Evolutionary conservation across 2,329 filamentous ascomycete genomes (phyloP).

Genomic region (Trematosphaeria pertusa): DNA sequence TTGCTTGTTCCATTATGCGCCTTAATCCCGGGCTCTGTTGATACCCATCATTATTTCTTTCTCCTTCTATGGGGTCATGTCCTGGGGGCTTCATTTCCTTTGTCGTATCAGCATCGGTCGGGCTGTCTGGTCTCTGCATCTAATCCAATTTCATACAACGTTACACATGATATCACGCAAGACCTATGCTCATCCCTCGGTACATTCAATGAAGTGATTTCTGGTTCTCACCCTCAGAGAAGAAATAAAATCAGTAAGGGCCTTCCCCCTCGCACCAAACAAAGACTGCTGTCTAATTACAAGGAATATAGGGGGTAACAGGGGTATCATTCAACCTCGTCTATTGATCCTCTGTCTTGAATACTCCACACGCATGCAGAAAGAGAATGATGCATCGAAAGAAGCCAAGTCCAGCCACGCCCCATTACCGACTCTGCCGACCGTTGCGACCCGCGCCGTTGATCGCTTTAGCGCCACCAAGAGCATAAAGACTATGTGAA

Average conservation of each 20-base stretch:
- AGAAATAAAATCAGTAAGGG: too few relatives aligned
- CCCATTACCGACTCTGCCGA: not conserved
- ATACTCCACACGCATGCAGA: not conserved
- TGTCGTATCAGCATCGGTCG: conserved; percentile 12
- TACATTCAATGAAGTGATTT: not conserved
- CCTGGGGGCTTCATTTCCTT: conserved; percentile 11
- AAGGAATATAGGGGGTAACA: conserved; percentile 4
- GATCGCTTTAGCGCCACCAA: conserved; percentile 3
- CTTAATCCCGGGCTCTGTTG: conserved; percentile 19
- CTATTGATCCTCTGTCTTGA: not conserved
- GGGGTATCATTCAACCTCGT: conserved; percentile 9
- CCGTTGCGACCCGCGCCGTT: not conserved
- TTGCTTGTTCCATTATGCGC: conserved; percentile 34
- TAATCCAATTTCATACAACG: conserved; percentile 9
- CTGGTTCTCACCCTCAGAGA: not conserved
- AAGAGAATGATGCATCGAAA: too few relatives aligned
- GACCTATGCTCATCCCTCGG: not conserved
- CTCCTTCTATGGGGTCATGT: conserved; percentile 13
- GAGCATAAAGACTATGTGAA: too few relatives aligned
- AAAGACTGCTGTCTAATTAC: conserved; percentile 4
- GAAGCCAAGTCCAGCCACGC: not conserved
- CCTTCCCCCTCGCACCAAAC: too few relatives aligned
- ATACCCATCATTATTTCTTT: conserved; percentile 36
- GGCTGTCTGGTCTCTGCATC: not conserved
- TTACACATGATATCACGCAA: conserved; percentile 1